Evolutionary conservation across 2,329 filamentous ascomycete species (phyloP), one percentile per base, ranked within the genome.

Genomic region (Aspergillus tamarii): DNA sequence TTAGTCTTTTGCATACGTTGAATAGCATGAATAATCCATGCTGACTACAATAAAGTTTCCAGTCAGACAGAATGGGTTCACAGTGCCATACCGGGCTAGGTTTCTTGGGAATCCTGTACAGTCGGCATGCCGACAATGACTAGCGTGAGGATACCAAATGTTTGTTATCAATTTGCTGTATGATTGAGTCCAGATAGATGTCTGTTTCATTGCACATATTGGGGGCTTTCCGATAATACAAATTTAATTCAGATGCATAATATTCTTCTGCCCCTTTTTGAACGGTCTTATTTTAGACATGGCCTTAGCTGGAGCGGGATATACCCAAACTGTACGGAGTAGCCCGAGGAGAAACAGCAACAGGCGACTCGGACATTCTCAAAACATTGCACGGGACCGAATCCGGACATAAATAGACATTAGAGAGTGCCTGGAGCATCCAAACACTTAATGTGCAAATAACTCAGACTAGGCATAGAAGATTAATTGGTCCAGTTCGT

Each of bases 131-230:
- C 21, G 53, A 41, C 59, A 55, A 55, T 60, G 59, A 60, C 52
- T 55, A 60, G 59, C 58, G 52, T 32, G 58, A 54, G 23, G 45
- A 28, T 12, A 60, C n/a, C 39, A 52, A 50, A 60, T 55, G 48
- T 60, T 53, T 28, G 52, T 60, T 60, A 60, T 60, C 36, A n/a
- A 48, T 30, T 60, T 36, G 26, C 41, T 30, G n/a, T 60, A 23
- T 52, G 34, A 43, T 55, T 45, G 36, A 60, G 59, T 46, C 59
- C 52, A 34, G 59, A 60, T 55, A 45, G 50, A 56, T 11, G 21
- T 61, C 52, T 48, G 28, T 59, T 59, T 52, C 32, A 14, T 61
- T 61, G 41, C 59, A 61, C 30, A 56, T 61, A 46, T 39, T 60
- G 39, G 59, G 23, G 43, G 30, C 23, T 43, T 52, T 36, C 30